Evolutionary conservation across 2,329 filamentous ascomycete species (phyloP), one percentile per base, ranked within the genome.

Genomic region (Colletotrichum simmondsii): DNA sequence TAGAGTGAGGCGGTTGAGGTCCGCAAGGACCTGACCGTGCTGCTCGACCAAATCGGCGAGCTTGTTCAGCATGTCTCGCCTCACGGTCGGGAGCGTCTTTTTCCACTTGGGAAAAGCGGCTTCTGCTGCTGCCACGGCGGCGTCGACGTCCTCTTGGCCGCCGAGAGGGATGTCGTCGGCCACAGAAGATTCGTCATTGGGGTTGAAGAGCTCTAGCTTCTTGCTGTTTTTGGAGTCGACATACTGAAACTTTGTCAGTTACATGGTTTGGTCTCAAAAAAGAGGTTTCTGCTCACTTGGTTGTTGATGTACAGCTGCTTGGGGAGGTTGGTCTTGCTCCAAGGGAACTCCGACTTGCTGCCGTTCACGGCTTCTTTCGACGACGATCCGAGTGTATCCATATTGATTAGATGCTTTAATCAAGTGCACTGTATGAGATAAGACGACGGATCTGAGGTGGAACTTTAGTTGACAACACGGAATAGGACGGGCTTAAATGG

Each of bases 141-240:
- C 77, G 64, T 89, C 83, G 35, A 87, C 85, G 76, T 87, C 85
- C 14, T 83, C 78, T 63, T 83, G 80, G n/a, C 83, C 84, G n/a
- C 84, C 84, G 5, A 86, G 75, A 10, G 80, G 78, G 16, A 89
- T 83, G 56, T 88, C 83, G 71, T 87, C 81, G n/a, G 86, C 83
- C 2, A 90, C 82, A 11, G 88, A 77, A 3, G 84, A 83, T 65
- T 84, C 84, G 76, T 89, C 84, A 62, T 83, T 85, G 11, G 88
- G 88, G 74, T 86, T 88, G 79, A 82, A 79, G 5, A 88, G 78
- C n/a, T 83, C 80, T 49, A 89, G 81, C 64, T 85, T 88, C 76
- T 86, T 85, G 32, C 79, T 71, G 75, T 78, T 83, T 67, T 84
- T 83, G 10, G 84, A 84, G 65, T 84, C 84, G 67, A 83, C 78